Conservation (phyloP, 805 yeast genomes). For the Barnettozyma wickerhamii region DNA sequence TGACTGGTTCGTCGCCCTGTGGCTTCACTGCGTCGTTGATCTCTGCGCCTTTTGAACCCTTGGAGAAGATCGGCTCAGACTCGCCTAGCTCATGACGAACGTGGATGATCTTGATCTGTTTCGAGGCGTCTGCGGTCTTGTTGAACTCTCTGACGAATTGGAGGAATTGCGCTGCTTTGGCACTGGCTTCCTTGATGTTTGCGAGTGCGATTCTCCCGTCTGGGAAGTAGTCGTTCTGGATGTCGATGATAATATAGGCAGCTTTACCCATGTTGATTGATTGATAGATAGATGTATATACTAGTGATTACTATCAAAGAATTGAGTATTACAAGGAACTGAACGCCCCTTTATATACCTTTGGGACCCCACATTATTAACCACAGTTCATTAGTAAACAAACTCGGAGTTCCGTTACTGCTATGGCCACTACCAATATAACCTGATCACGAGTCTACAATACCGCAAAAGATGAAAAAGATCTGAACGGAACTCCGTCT, state of each 20-base stretch:
- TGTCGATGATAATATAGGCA: constrained; percentile 15
- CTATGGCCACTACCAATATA: no score
- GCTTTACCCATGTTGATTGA: constrained; percentile 7
- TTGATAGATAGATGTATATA: no score
- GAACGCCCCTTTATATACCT: no score
- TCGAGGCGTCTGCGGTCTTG: not conserved
- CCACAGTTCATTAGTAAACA: no score
- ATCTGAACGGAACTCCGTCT: no score
- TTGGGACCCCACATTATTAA: no score
- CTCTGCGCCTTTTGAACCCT: constrained; percentile 11
- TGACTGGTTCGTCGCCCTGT: constrained; percentile 7
- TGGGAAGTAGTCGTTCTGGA: constrained; percentile 21
- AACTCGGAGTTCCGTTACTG: no score
- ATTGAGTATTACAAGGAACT: no score
- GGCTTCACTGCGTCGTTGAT: constrained; percentile 12
- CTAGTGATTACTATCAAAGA: no score
- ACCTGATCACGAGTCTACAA: no score
- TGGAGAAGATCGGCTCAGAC: constrained; percentile 9
- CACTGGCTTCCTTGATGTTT: constrained; percentile 11
- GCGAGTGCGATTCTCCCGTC: constrained; percentile 13
- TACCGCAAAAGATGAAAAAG: no score
- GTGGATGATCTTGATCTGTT: constrained; percentile 11
- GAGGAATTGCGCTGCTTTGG: constrained; percentile 11
- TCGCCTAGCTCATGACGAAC: constrained; percentile 12
- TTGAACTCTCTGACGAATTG: constrained; percentile 10